These are phyloP conservation scores for Aechmea fasciata DNA, from an alignment of 176 grass and related monocot genomes.

Conservation along the genomic window DNA sequence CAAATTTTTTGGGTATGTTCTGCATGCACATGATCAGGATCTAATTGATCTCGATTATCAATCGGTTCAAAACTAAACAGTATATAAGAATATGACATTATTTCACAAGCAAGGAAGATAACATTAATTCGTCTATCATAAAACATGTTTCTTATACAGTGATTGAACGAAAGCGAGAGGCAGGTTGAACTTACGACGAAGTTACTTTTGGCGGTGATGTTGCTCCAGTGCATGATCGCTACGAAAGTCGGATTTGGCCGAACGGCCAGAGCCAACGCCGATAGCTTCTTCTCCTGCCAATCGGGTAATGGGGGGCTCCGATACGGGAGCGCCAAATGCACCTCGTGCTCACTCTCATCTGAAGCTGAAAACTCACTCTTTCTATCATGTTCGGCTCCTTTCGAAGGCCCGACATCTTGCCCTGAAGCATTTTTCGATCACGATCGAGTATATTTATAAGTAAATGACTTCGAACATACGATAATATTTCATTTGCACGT, in stretches of 20 bases:
- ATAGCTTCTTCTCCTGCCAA: not conserved
- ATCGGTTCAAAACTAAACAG: not conserved
- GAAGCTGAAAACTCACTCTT: not conserved
- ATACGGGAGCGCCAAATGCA: not conserved
- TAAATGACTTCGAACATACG: not conserved
- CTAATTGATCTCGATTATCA: not conserved
- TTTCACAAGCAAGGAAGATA: not conserved
- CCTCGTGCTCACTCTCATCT: not conserved
- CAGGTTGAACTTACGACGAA: not conserved
- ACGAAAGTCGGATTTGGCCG: not conserved
- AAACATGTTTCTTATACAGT: too few relatives aligned
- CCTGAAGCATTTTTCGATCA: not conserved
- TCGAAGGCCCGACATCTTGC: not conserved
- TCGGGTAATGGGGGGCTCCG: not conserved
- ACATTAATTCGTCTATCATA: too few relatives aligned
- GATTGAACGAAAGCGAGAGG: not conserved
- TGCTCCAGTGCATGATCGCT: not conserved
- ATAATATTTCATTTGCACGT: too few relatives aligned
- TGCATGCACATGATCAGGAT: conserved; percentile 18
- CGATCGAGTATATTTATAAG: not conserved
- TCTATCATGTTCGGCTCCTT: not conserved
- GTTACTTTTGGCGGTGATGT: not conserved
- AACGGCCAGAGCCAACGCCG: not conserved
- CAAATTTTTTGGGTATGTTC: conserved; percentile 24
- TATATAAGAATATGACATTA: not conserved